Conservation (phyloP, 441 rosid species). For the Populus hybrid region DNA sequence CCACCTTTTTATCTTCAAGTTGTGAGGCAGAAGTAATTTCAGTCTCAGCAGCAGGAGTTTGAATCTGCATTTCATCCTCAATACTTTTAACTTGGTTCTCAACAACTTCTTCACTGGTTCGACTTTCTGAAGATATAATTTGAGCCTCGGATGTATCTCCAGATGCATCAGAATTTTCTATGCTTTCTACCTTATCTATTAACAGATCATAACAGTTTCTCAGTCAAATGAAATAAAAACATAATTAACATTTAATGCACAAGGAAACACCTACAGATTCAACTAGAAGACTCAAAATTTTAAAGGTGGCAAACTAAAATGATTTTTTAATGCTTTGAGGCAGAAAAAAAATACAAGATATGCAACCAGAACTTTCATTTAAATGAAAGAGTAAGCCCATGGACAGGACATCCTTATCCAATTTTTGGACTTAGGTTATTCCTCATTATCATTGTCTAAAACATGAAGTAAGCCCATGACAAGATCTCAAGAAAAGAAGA, state of each 20-base stretch:
- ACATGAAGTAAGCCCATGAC: neutral
- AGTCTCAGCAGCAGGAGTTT: conserved; percentile 34
- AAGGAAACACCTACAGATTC: neutral
- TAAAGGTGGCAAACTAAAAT: neutral
- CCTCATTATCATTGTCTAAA: neutral
- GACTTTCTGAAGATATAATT: conserved; percentile 34
- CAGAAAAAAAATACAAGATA: neutral
- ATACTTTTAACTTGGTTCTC: conserved; percentile 35
- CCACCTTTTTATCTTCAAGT: conserved; percentile 28
- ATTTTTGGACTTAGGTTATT: neutral
- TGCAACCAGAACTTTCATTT: neutral
- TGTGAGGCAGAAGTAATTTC: conserved; percentile 24
- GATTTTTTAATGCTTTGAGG: neutral
- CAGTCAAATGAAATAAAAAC: neutral
- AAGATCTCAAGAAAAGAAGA: neutral
- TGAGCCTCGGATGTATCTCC: conserved; percentile 28
- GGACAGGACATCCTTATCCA: neutral
- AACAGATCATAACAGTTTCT: conserved; percentile 5
- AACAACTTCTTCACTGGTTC: conserved; percentile 34
- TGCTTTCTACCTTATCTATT: conserved; percentile 33
- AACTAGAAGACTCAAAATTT: neutral
- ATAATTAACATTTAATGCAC: neutral
- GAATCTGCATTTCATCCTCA: conserved; percentile 35
- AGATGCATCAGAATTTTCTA: conserved; percentile 35
- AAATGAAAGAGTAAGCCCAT: neutral